Evolutionary conservation across 345 rosid species (phyloP), one percentile per base, ranked within the genome.

Genomic region (Pelargonium nanum): DNA sequence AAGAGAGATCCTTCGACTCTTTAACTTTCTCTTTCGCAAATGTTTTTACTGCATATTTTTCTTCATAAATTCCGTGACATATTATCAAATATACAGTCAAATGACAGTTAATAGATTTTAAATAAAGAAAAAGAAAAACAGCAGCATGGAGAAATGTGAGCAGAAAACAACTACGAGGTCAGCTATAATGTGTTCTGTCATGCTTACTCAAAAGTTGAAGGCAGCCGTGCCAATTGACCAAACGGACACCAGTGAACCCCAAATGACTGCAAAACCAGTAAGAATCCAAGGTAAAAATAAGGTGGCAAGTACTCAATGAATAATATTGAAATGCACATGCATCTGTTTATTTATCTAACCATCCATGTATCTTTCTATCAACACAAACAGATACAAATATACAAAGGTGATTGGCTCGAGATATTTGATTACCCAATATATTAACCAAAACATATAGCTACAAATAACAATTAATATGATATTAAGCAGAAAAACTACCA

Each of bases 201-300:
- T 22, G 24, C 67, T 64, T 64, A 64, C 67, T 80, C 91, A 25
- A 80, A 82, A 69, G 85, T 67, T n/a, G 83, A 75, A 70, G 96
- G 88, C 55, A 78, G 78, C 64, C 85, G 83, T 0, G 97, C 76
- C 70, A 89, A 64, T 68, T 84, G 82, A 64, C 89, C 91, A 74
- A 80, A 91, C 21, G 97, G 97, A 65, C 97, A 91, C 94, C 96
- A 91, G 67, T 91, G 97, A 70, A 88, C 83, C 68, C 96, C 97
- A 65, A 88, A 82, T 19, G 97, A 83, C 97, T 91, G 80, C 81
- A 85, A 78, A 65, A 66, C 30, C 69, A 63, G 66, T 64, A 55
- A 52, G 55, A 58, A 58, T 67, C 59, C 23, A 55, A 25, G 70
- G 59, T 15, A 56, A 66, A 64, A 19, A 68, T 57, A 26, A 65